phyloP scores from a whole-genome alignment of 345 rosid species.

The Aurinia saxatilis region DNA sequence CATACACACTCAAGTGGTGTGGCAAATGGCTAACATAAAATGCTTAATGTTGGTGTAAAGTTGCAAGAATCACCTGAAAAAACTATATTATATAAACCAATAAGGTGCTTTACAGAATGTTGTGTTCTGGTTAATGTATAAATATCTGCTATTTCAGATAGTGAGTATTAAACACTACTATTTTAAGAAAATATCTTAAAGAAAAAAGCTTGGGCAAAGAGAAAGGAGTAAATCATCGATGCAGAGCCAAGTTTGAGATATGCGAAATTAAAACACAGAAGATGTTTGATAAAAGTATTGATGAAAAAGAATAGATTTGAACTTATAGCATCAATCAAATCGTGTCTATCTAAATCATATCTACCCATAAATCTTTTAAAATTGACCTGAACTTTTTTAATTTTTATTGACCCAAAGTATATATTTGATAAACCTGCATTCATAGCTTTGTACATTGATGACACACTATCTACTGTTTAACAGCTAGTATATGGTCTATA shows the following conservation, averaged over 20 bases:
- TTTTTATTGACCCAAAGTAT: too few relatives aligned
- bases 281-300: too few relatives aligned
- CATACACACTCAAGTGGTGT: neutral
- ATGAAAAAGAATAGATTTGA: too few relatives aligned
- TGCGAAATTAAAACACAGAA: too few relatives aligned
- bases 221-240: neutral
- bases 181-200: too few relatives aligned
- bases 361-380: too few relatives aligned
- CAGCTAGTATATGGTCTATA: neutral
- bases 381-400: too few relatives aligned
- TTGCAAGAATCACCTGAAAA: constrained; percentile 14
- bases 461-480: neutral
- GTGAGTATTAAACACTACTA: neutral
- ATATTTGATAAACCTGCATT: too few relatives aligned
- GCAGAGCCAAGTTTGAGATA: too few relatives aligned
- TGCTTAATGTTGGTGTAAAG: neutral
- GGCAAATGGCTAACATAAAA: neutral
- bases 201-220: too few relatives aligned
- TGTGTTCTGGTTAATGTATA: neutral
- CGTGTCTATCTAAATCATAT: too few relatives aligned
- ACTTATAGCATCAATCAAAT: too few relatives aligned
- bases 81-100: neutral
- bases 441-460: neutral
- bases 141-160: neutral
- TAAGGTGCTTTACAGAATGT: neutral